Base-by-base conservation (phyloP, 2,329 filamentous ascomycete species). In the Rutstroemia sp. region DNA sequence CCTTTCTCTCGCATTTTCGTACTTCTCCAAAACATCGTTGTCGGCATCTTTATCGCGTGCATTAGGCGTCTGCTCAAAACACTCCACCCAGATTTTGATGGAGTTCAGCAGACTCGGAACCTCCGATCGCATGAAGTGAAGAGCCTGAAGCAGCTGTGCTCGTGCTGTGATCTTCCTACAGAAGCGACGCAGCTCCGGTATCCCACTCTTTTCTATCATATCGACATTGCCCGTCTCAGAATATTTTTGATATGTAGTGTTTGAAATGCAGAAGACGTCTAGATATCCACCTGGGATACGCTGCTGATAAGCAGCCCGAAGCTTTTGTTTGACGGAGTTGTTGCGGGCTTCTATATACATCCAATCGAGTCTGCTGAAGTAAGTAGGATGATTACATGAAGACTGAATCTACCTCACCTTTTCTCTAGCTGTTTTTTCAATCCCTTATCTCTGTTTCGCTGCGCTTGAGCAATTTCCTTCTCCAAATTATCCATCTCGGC, bases 241-340 rank as follows among this genome's bases (percentile, higher is more conserved):
- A 52, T 68, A 67, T 50, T 70, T 68, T 42, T 71, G 64, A 56
- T 72, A 73, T 46, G 62, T 62, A 12, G 58, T 67, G 57, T 71
- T 72, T 5, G 69, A 72, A 0, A 72, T 66, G 44, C 69, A 73
- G 48, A 73, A 73, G 1, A 72, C 68, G 23, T 71, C 61, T 2
- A 71, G 56, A 3, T 9, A 45, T 7, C 59, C 57, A 5, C 61
- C 59, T 1, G 64, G 49, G 3, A 36, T 23, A 5, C 38, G 34
- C 38, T 50, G 14, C 16, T 19, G n/a, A n/a, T 50, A 50, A n/a
- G 48, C n/a, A 14, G 17, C 19, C 10, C 21, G 48, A 9, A 50
- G 48, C 12, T 19, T 12, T 5, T 40, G 16, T 16, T 16, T 38
- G 39, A 50, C 48, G 16, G 40, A 21, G 3, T 21, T 34, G 23